Evolutionary conservation across 2,329 filamentous ascomycete species (phyloP).

Genomic region (Catunica adiposa): DNA sequence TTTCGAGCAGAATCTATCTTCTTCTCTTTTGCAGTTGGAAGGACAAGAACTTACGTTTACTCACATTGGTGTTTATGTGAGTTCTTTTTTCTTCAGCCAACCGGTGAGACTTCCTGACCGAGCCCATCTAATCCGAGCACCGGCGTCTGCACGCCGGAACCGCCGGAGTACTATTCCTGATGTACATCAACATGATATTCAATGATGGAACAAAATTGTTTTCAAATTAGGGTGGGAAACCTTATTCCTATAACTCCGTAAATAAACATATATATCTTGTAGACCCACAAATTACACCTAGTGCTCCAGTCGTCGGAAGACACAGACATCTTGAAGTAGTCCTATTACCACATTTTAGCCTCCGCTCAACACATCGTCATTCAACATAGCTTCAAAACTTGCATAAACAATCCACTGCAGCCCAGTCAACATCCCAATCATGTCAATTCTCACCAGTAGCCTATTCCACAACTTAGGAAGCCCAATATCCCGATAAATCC

Average conservation of each 20-base stretch:
- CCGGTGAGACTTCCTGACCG: not conserved
- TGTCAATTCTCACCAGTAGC: constrained; percentile 67
- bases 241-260: no score
- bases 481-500: constrained; percentile 77
- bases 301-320: constrained; percentile 67
- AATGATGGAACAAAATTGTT: no score
- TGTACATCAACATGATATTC: no score
- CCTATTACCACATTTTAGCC: constrained; percentile 27
- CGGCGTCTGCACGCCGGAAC: no score
- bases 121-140: no score
- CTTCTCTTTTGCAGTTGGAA: not conserved
- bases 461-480: constrained; percentile 87
- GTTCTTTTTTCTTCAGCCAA: not conserved
- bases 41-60: not conserved
- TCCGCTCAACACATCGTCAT: not conserved
- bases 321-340: constrained; percentile 88
- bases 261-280: no score
- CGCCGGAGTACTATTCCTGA: no score
- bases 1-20: not conserved
- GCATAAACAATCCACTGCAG: constrained; percentile 90
- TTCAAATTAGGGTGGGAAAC: no score
- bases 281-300: no score
- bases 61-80: not conserved
- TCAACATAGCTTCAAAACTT: constrained; percentile 20
- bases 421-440: constrained; percentile 70